phyloP scores from a whole-genome alignment of 2,329 filamentous ascomycete species.

The Cytospora leucostoma region DNA sequence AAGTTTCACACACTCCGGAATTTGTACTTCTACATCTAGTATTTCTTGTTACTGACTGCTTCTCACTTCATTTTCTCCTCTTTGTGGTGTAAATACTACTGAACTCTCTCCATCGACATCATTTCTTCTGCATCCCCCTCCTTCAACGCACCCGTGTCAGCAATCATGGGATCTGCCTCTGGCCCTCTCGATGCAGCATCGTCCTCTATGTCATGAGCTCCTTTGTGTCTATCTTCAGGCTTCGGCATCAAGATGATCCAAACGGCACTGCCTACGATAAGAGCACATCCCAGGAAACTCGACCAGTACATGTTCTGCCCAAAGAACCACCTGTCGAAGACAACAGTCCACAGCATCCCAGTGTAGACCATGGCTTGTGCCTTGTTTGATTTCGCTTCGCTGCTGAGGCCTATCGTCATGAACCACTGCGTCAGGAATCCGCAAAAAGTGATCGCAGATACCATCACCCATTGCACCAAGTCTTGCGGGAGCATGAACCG shows the following conservation, averaged over 20 bases:
- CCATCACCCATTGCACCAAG: conserved; percentile 62
- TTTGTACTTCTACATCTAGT: background rate
- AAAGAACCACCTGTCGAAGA: conserved; percentile 51
- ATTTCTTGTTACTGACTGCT: background rate
- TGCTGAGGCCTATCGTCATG: conserved; percentile 73
- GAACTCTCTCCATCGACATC: background rate
- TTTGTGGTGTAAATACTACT: background rate
- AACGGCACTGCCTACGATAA: conserved; percentile 56
- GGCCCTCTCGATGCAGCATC: conserved; percentile 33
- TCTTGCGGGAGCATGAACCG: conserved; percentile 46
- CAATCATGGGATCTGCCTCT: conserved; percentile 46
- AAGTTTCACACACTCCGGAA: no score
- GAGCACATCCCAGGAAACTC: conserved; percentile 52
- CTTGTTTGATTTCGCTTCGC: conserved; percentile 63
- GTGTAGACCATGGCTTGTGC: conserved; percentile 61
- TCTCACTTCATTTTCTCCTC: background rate
- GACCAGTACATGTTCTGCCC: conserved; percentile 51
- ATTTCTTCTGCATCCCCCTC: conserved; percentile 27
- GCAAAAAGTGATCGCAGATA: conserved; percentile 68
- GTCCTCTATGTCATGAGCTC: conserved; percentile 39
- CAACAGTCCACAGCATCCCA: conserved; percentile 56
- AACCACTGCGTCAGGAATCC: conserved; percentile 69
- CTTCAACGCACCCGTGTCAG: conserved; percentile 27
- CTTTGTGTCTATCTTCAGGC: conserved; percentile 33
- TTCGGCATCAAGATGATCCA: conserved; percentile 51